These are phyloP conservation scores for Quercus gilva DNA, from an alignment of 306 rosid species.

Conservation along the genomic window DNA sequence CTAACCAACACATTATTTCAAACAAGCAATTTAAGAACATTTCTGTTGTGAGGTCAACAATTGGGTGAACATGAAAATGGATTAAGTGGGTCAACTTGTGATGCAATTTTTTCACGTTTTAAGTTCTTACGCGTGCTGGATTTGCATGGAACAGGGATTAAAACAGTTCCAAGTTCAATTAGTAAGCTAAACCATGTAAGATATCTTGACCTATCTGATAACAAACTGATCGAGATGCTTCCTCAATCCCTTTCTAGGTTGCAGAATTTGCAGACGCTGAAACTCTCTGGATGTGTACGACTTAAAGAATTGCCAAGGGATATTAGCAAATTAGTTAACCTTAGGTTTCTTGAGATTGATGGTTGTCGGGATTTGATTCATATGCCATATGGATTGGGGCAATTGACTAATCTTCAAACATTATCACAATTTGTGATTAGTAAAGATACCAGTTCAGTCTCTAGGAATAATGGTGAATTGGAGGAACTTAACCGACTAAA, in stretches of 20 bases:
- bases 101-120: not conserved
- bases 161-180: not conserved
- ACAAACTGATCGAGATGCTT: too few relatives aligned
- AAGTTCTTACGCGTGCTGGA: conserved; percentile 19
- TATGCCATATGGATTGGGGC: too few relatives aligned
- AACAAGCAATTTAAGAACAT: conserved; percentile 10
- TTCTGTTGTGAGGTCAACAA: not conserved
- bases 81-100: not conserved
- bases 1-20: fast-evolving
- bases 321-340: conserved; percentile 12
- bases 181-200: conserved; percentile 26
- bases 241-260: not conserved
- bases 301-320: conserved; percentile 20
- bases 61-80: too few relatives aligned
- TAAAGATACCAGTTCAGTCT: not conserved
- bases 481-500: too few relatives aligned
- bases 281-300: not conserved
- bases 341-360: conserved; percentile 25
- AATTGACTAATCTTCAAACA: too few relatives aligned
- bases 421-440: not conserved
- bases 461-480: too few relatives aligned
- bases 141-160: not conserved
- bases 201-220: not conserved
- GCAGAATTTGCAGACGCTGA: conserved; percentile 24
- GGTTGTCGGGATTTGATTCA: too few relatives aligned